Conservation (phyloP, 495 filamentous ascomycete species). For the Sphaerosporella brunnea region DNA sequence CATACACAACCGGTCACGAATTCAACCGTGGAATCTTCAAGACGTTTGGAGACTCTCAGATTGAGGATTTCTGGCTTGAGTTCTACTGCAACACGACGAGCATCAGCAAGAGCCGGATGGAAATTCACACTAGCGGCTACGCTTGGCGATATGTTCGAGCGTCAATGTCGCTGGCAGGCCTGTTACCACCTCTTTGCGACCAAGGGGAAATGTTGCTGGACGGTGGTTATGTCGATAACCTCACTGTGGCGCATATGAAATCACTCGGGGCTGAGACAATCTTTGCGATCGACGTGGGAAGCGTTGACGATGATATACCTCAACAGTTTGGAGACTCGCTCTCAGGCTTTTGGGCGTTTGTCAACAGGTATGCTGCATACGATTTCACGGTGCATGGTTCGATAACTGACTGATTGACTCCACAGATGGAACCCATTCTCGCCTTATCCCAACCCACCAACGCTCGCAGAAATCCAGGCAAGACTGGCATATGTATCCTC, state of each 20-base stretch:
- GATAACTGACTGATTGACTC: background rate
- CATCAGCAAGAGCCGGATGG: conserved; percentile 71
- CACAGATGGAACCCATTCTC: conserved; percentile 79
- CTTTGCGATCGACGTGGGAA: conserved; percentile 88
- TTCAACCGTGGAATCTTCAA: conserved; percentile 99
- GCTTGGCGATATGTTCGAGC: conserved; percentile 93
- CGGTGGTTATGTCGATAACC: conserved; percentile 91
- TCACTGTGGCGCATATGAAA: conserved; percentile 95
- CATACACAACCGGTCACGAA: conserved; percentile 94
- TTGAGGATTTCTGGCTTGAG: conserved; percentile 97
- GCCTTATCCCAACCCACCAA: conserved; percentile 70
- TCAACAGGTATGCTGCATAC: conserved; percentile 42
- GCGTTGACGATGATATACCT: conserved; percentile 73
- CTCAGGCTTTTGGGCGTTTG: conserved; percentile 82
- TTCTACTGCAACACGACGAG: conserved; percentile 99
- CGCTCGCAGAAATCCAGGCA: conserved; percentile 87
- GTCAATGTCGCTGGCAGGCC: conserved; percentile 85
- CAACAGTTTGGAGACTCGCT: conserved; percentile 84
- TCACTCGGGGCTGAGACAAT: conserved; percentile 80
- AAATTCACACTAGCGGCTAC: conserved; percentile 88
- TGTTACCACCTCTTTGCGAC: conserved; percentile 86
- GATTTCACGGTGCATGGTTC: background rate
- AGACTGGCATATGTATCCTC: conserved; percentile 84
- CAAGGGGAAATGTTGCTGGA: conserved; percentile 92
- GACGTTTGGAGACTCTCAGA: conserved; percentile 86